phyloP scores from a whole-genome alignment of 192 early-diverging fungal genomes.

The Coemansia sp. region DNA sequence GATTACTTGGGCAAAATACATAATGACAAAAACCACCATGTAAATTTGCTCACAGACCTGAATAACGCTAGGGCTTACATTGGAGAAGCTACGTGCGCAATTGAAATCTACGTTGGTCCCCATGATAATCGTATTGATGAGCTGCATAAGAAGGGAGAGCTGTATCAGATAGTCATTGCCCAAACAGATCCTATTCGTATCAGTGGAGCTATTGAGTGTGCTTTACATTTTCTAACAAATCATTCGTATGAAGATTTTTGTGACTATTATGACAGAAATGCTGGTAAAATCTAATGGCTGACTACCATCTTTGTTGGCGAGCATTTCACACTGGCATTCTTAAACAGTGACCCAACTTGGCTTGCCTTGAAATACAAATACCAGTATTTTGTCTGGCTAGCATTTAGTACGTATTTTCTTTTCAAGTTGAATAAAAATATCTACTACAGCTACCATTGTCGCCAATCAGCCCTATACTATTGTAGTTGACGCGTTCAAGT shows the following conservation, averaged over 20 bases:
- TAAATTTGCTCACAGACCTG: neutral
- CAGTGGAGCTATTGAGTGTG: neutral
- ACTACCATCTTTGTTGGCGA: neutral
- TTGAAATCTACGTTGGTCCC: neutral
- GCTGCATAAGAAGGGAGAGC: neutral
- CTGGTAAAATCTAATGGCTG: neutral
- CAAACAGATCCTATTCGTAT: neutral
- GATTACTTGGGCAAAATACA: neutral
- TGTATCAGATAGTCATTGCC: neutral
- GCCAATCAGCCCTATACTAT: too few species aligned
- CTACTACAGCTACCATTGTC: too few species aligned
- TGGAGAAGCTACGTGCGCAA: neutral
- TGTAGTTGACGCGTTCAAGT: too few species aligned
- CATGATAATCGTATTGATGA: neutral
- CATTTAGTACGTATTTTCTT: too few species aligned
- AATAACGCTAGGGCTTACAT: neutral
- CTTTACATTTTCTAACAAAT: neutral
- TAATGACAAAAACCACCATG: too few species aligned
- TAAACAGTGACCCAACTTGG: too few species aligned
- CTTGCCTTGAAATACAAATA: neutral
- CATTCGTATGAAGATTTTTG: neutral
- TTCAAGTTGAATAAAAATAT: too few species aligned
- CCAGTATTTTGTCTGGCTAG: neutral
- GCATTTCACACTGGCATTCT: neutral
- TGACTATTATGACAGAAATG: neutral